These are phyloP conservation scores for Nakazawaea holstii DNA, from an alignment of 805 yeast genomes.

Conservation along the genomic window DNA sequence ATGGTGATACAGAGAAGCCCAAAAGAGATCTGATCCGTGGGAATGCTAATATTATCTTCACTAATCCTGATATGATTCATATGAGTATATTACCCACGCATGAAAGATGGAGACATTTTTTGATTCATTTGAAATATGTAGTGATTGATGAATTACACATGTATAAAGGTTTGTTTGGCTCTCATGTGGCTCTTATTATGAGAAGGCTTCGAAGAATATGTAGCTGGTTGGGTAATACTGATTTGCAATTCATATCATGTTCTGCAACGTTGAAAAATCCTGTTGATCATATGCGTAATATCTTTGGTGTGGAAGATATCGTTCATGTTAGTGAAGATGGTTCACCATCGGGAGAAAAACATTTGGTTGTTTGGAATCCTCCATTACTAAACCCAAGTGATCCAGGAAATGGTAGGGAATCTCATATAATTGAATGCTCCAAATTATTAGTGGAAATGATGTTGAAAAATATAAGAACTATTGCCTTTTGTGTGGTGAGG, in stretches of 20 bases:
- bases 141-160: slow-evolving; percentile 85
- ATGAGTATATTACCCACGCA: slow-evolving; percentile 77
- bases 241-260: slow-evolving; percentile 73
- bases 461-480: slow-evolving; percentile 62
- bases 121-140: slow-evolving; percentile 60
- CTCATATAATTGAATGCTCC: slow-evolving; percentile 73
- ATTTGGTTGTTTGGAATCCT: slow-evolving; percentile 80
- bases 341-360: slow-evolving; percentile 78
- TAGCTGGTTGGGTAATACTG: slow-evolving; percentile 42
- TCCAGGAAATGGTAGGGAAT: slow-evolving; percentile 54
- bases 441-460: slow-evolving; percentile 64
- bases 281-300: slow-evolving; percentile 56
- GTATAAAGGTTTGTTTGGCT: slow-evolving; percentile 87
- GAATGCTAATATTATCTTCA: slow-evolving; percentile 74
- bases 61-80: slow-evolving; percentile 94
- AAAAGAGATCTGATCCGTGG: slow-evolving; percentile 50
- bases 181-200: slow-evolving; percentile 84
- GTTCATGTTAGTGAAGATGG: slow-evolving; percentile 74
- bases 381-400: slow-evolving; percentile 61
- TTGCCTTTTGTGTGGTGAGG: slow-evolving; percentile 86
- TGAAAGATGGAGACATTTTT: slow-evolving; percentile 65
- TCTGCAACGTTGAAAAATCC: slow-evolving; percentile 91
- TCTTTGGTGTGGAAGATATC: slow-evolving; percentile 65
- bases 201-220: slow-evolving; percentile 71
- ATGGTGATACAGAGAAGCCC: slow-evolving; percentile 80